Evolutionary conservation across 148 eudicot species (phyloP).

Genomic region (Fagopyrum homotropicum): DNA sequence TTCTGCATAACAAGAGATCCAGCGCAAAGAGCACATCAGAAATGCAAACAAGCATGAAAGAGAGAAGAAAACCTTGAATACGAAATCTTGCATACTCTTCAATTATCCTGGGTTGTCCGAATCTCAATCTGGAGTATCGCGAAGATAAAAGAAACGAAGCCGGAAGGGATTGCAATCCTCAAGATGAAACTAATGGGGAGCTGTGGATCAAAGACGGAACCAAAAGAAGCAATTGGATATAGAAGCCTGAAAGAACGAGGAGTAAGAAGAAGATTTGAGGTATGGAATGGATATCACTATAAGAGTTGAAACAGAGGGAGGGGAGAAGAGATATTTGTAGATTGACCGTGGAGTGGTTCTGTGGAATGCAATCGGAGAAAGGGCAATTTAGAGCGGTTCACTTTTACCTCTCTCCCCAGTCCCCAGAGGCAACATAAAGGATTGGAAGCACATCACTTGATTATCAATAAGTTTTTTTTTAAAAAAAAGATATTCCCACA

Average conservation of each 20-base stretch:
- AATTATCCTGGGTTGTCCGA: background rate
- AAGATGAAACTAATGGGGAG: background rate
- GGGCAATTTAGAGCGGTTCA: no score
- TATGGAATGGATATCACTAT: background rate
- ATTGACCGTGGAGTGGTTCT: background rate
- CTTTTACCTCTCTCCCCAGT: no score
- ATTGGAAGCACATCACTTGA: no score
- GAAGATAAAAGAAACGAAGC: background rate
- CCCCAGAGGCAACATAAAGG: no score
- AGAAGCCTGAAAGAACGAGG: background rate
- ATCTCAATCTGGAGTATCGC: constrained; percentile 1
- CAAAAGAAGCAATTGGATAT: background rate
- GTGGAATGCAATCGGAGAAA: background rate
- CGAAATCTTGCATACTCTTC: background rate
- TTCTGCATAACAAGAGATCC: background rate
- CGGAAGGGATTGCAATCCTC: background rate
- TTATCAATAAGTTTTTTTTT: no score
- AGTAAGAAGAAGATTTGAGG: background rate
- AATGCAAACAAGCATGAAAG: background rate
- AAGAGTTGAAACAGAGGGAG: background rate
- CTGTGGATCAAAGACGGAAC: background rate
- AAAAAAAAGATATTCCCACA: no score
- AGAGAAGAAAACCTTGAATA: background rate
- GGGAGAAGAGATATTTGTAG: constrained; percentile 5
- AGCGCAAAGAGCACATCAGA: background rate